Evolutionary conservation across 192 early-diverging fungal species (phyloP).

Genomic region (Dimargaris verticillata): DNA sequence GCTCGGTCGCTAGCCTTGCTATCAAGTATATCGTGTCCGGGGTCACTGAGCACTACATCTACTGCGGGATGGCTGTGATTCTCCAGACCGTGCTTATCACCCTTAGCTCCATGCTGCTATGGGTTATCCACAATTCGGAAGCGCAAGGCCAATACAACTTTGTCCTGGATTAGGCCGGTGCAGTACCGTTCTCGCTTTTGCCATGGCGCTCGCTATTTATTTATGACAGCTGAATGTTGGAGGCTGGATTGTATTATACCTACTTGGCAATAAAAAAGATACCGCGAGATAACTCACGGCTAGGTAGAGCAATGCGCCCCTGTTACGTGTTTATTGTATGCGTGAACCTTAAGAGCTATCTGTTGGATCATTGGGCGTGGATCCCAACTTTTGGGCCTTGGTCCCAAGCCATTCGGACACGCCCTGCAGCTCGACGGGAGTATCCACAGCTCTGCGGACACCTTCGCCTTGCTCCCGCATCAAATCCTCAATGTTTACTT

Average conservation of each 20-base stretch:
- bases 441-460: slow-evolving; percentile 32
- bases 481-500: slow-evolving; percentile 64
- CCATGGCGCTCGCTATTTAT: no score
- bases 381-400: no score
- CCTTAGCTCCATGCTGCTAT: slow-evolving; percentile 22
- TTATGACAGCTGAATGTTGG: no score
- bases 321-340: no score
- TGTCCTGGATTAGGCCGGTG: slow-evolving; percentile 7
- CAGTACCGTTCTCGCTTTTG: no score
- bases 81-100: slow-evolving; percentile 25
- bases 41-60: slow-evolving; percentile 20
- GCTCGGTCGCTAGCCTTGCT: slow-evolving; percentile 27
- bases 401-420: neutral
- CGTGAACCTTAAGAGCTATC: no score
- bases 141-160: slow-evolving; percentile 10
- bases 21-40: slow-evolving; percentile 33
- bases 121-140: slow-evolving; percentile 32
- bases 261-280: no score
- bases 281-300: no score
- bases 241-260: no score
- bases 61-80: slow-evolving; percentile 28
- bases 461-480: slow-evolving; percentile 58
- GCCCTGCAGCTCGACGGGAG: slow-evolving; percentile 7
- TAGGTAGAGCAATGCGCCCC: no score
- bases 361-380: no score